Base-by-base conservation (phyloP, 805 yeast genomes). In the Pichia rugopelliculosa region DNA sequence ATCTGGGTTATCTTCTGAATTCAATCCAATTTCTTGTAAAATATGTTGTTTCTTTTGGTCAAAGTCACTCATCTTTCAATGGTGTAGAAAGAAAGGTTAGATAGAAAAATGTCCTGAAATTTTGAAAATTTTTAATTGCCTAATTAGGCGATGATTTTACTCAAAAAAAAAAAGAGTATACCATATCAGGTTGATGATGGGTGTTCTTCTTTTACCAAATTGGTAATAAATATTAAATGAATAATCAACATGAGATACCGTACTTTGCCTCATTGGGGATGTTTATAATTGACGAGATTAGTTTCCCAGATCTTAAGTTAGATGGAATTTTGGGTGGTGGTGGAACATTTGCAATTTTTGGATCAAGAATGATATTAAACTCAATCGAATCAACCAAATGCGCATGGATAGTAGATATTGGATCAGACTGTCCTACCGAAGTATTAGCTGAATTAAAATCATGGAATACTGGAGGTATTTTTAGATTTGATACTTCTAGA, bases 201-300 rank as follows among this genome's bases (percentile, higher is more conserved):
- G n/a, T n/a, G n/a, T n/a, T n/a, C n/a, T n/a, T n/a, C n/a, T 22
- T 30, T 12, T n/a, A 24, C 9, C 17, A 20, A n/a, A n/a, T n/a
- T n/a, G n/a, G 15, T 9, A 24, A 17, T n/a, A 13, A 23, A n/a
- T 7, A 36, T 5, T 4, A 30, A 15, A 23, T 36, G 30, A 8
- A 7, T 8, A 20, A 45, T 18, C 43, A 34, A n/a, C 2, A 27
- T 13, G 39, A 26, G 5, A 33, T 39, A 2, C 52, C 52, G 2
- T 34, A 24, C 12, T 75, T 87, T 58, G 73, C 84, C 20, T 75
- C 95, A 1, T 70, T 86, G 70, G 98, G 96, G 41, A 83, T 90
- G 87, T 84, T 88, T 66, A 88, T 91, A 57, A 75, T 90, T 17
- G 98, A 90, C 63, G 96, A 87, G 53, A 87, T 89, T 55, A 80